phyloP scores from a whole-genome alignment of 140 eudicot genomes.

The Flaveria floridana region DNA sequence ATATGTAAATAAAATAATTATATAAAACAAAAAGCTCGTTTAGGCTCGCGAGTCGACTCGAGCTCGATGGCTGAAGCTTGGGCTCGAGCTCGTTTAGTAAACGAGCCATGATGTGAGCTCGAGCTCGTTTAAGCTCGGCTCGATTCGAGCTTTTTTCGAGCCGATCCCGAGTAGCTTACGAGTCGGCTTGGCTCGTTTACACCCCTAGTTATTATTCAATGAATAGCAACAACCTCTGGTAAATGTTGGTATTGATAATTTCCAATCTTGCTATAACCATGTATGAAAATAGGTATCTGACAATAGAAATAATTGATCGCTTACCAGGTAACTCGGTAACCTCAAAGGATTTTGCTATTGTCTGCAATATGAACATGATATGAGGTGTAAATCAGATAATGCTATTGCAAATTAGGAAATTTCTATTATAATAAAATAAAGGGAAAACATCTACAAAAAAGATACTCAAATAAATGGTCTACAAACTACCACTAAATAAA shows the following conservation, averaged over 20 bases:
- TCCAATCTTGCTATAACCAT: constrained; percentile 13
- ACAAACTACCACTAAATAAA: background rate
- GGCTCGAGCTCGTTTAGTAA: too few relatives aligned
- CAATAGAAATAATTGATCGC: constrained; percentile 22
- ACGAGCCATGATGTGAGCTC: too few relatives aligned
- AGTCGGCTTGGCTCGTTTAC: too few relatives aligned
- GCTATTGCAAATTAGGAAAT: background rate
- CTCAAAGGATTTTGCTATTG: constrained; percentile 49
- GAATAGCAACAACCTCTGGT: background rate
- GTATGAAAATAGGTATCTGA: constrained; percentile 5
- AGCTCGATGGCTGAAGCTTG: too few relatives aligned
- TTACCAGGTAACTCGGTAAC: constrained; percentile 51
- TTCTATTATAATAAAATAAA: constrained; percentile 11
- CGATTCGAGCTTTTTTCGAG: too few relatives aligned
- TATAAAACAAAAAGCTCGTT: too few relatives aligned
- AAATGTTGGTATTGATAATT: background rate
- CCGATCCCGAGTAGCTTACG: too few relatives aligned
- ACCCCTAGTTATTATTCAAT: background rate
- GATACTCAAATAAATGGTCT: background rate
- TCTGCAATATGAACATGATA: constrained; percentile 31
- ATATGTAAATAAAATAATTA: too few relatives aligned
- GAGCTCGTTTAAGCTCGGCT: too few relatives aligned
- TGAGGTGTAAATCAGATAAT: constrained; percentile 23
- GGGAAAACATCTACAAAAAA: constrained; percentile 19
- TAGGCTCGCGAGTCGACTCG: too few relatives aligned